These are phyloP conservation scores for Sinapis alba DNA, from an alignment of 441 rosid species.

Conservation along the genomic window DNA sequence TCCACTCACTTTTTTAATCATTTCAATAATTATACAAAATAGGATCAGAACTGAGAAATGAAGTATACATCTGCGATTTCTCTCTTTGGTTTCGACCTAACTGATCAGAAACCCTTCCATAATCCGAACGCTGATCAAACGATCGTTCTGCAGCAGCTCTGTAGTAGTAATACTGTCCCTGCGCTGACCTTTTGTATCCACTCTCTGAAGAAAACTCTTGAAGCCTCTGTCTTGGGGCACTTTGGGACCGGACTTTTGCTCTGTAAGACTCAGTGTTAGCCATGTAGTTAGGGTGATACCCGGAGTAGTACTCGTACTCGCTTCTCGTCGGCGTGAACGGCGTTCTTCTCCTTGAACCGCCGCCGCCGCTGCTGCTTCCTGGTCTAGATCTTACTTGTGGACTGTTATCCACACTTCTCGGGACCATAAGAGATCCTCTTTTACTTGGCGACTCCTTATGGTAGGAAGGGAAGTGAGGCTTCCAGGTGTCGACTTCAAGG, in stretches of 20 bases:
- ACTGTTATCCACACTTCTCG: slow-evolving; percentile 51
- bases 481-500: slow-evolving; percentile 83
- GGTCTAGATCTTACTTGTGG: slow-evolving; percentile 58
- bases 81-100: slow-evolving; percentile 40
- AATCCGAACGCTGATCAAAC: slow-evolving; percentile 39
- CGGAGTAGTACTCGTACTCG: slow-evolving; percentile 54
- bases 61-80: neutral
- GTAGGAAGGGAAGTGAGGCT: slow-evolving; percentile 51
- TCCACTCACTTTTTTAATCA: neutral
- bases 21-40: neutral
- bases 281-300: slow-evolving; percentile 73
- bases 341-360: slow-evolving; percentile 52
- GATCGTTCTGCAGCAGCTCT: slow-evolving; percentile 48
- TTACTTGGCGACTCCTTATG: slow-evolving; percentile 45
- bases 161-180: slow-evolving; percentile 48
- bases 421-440: slow-evolving; percentile 45
- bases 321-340: slow-evolving; percentile 66
- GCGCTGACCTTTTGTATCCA: slow-evolving; percentile 45
- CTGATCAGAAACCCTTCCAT: slow-evolving; percentile 36
- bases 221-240: slow-evolving; percentile 72
- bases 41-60: slow-evolving; percentile 29
- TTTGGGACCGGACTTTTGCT: slow-evolving; percentile 76
- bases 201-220: slow-evolving; percentile 41
- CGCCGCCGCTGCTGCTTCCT: slow-evolving; percentile 53
- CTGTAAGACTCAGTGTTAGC: slow-evolving; percentile 74